Percentiles rank a stretch among this genome's conserved stretches.
These are phyloP conservation scores for Lavandula angustifolia DNA, from an alignment of 257 asterid species.

Conservation along the genomic window DNA sequence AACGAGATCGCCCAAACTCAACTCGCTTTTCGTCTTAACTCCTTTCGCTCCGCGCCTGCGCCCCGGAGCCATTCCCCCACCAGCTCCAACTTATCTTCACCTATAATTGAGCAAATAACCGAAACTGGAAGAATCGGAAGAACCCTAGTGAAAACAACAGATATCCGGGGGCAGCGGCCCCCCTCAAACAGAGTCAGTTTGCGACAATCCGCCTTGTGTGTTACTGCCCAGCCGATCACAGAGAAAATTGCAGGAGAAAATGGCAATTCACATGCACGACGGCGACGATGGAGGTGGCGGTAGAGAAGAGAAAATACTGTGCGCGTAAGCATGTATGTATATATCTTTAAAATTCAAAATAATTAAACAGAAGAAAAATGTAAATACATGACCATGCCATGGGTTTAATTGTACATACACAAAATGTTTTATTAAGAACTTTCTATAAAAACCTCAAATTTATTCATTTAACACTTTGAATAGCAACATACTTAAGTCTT, in stretches of 20 bases:
- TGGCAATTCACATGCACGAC: slow-evolving; percentile 17
- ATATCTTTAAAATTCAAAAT: slow-evolving; percentile 5
- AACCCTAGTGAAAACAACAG: slow-evolving; percentile 34
- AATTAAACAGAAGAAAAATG: not conserved
- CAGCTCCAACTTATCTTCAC: slow-evolving; percentile 22
- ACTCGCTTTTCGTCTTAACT: slow-evolving; percentile 51
- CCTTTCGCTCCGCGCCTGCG: slow-evolving; percentile 73
- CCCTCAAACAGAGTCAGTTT: slow-evolving; percentile 28
- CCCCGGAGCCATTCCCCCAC: slow-evolving; percentile 71
- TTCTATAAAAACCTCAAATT: too few species aligned
- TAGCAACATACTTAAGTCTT: too few species aligned
- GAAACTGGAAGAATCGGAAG: slow-evolving; percentile 27
- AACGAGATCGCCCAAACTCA: slow-evolving; percentile 84
- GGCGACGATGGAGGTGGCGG: slow-evolving; percentile 32
- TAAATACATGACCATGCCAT: too few species aligned
- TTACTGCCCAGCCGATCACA: slow-evolving; percentile 27
- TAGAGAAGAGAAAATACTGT: slow-evolving; percentile 33
- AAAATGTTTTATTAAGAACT: not conserved
- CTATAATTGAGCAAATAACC: slow-evolving; percentile 26
- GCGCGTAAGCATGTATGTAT: slow-evolving; percentile 29
- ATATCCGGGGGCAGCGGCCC: slow-evolving; percentile 32
- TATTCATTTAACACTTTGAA: too few species aligned
- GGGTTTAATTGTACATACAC: too few species aligned
- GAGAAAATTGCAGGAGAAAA: not conserved
- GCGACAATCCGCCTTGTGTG: slow-evolving; percentile 14